Evolutionary conservation across 768 basidiomycete genomes (phyloP), one percentile per base, ranked within the genome.

Genomic region (Pulveroboletus frians): DNA sequence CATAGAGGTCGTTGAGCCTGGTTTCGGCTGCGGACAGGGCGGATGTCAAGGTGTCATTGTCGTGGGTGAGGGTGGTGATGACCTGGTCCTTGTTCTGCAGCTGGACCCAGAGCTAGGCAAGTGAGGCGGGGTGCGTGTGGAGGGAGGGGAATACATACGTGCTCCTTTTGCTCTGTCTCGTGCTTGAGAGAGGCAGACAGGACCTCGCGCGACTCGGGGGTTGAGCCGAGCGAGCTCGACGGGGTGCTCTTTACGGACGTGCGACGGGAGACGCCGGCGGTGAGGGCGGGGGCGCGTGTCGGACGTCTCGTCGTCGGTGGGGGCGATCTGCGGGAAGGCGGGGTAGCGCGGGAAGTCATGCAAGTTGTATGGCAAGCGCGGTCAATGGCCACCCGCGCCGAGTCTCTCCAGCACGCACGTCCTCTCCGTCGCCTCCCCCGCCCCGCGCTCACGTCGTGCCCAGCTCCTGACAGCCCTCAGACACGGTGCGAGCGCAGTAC

Each of bases 161-260:
- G 80, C 65, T 92, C 89, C 68, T 87, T 91, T 59, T 83, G 77
- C 55, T 90, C 87, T 13, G 84, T 86, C 66, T 91, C 89, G 43
- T 81, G 76, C 66, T 82, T 86, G 52, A 90, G 73, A 27, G 81
- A 80, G 30, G 76, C 77, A 10, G 78, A 70, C 30, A 88, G 73
- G 23, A 74, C 67, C 46, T 86, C 84, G 40, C 73, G 71, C 9
- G 74, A 70, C 46, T 85, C 83, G 46, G 70, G 71, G 57, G 71
- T 69, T 29, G 61, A 52, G 21, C 60, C 55, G 3, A 63, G 62
- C 10, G 72, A 57, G 20, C 69, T 57, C 15, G 78, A 66, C 9
- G 77, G 59, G 21, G 46, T 23, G 27, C 71, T 62, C 64, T 78
- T 83, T 31, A 76, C 40, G 20, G 79, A 75, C 15, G 75, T 66